Percentiles rank a stretch among this genome's conserved stretches.
Conservation (phyloP, 1,284 basidiomycete genomes). For the Peniophora sp. region DNA sequence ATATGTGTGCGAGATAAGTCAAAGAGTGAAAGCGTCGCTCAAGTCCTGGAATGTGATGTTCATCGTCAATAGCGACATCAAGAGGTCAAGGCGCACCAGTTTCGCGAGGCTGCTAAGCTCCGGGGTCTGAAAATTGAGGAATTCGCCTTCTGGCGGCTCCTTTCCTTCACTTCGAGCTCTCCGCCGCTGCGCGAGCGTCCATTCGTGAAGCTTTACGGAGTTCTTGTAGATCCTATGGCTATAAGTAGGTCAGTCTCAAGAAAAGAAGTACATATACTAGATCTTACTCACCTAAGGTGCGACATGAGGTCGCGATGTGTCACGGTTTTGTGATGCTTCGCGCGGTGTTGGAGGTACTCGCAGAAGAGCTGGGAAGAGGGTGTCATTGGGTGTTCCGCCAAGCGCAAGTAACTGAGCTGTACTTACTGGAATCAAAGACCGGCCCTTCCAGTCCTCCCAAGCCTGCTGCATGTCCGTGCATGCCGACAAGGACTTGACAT, state of each 20-base stretch:
- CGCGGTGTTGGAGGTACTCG: neutral
- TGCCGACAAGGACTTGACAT: constrained; percentile 8
- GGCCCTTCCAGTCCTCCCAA: constrained; percentile 6
- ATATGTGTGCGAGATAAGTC: too few species aligned
- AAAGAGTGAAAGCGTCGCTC: too few species aligned
- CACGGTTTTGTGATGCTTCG: constrained; percentile 1
- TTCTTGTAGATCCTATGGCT: constrained; percentile 6
- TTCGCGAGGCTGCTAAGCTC: neutral
- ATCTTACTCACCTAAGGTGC: constrained; percentile 6
- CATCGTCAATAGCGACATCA: too few species aligned
- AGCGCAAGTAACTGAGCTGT: neutral
- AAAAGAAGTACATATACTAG: too few species aligned
- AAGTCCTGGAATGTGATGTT: too few species aligned
- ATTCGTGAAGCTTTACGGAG: constrained; percentile 5
- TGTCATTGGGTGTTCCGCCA: neutral
- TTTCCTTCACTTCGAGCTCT: constrained; percentile 1
- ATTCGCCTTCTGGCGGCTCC: constrained; percentile 2
- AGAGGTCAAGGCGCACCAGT: neutral
- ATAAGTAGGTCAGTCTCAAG: neutral
- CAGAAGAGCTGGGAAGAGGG: neutral
- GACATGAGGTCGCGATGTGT: constrained; percentile 9
- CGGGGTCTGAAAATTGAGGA: constrained; percentile 10
- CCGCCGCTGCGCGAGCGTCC: constrained; percentile 7
- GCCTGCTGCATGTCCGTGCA: constrained; percentile 9
- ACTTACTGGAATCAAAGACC: constrained; percentile 4